Evolutionary conservation across 495 filamentous ascomycete genomes (phyloP).

Genomic region (Penicillium daleae): DNA sequence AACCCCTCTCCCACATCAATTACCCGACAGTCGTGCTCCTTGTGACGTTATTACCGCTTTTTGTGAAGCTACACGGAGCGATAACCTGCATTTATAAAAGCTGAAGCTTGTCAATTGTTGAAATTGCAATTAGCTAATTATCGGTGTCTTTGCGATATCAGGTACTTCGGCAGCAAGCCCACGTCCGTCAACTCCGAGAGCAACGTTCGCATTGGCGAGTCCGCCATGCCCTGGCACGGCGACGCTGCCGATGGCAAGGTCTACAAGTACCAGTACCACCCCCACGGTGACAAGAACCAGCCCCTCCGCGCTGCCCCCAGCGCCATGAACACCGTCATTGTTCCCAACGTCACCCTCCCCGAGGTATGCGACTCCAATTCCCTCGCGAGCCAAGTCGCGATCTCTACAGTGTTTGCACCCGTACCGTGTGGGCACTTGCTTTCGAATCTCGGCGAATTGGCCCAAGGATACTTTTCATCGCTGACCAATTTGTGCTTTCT

Average conservation of each 20-base stretch:
- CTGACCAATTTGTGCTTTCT: slow-evolving; percentile 14
- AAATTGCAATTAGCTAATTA: slow-evolving; percentile 21
- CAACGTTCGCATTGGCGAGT: slow-evolving; percentile 69
- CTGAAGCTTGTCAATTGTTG: neutral
- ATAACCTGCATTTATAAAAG: neutral
- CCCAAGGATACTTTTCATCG: slow-evolving; percentile 1
- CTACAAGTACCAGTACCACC: slow-evolving; percentile 92
- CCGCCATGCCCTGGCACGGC: slow-evolving; percentile 88
- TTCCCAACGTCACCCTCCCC: slow-evolving; percentile 90
- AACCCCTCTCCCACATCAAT: slow-evolving; percentile 39
- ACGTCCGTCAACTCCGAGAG: slow-evolving; percentile 83
- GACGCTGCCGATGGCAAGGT: slow-evolving; percentile 55
- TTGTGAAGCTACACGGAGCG: neutral
- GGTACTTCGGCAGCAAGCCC: slow-evolving; percentile 75
- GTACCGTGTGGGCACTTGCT: too few relatives aligned
- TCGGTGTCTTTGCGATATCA: slow-evolving; percentile 21
- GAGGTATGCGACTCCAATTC: slow-evolving; percentile 61
- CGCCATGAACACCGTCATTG: slow-evolving; percentile 89
- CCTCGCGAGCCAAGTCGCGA: slow-evolving; percentile 1
- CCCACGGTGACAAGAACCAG: slow-evolving; percentile 77
- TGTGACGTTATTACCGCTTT: slow-evolving; percentile 18
- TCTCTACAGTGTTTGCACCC: neutral
- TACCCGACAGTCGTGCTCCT: slow-evolving; percentile 14
- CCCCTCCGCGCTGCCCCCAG: slow-evolving; percentile 87
- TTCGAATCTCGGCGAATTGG: neutral